phyloP scores from a whole-genome alignment of 2,329 filamentous ascomycete genomes.

The Pseudonectria buxi region DNA sequence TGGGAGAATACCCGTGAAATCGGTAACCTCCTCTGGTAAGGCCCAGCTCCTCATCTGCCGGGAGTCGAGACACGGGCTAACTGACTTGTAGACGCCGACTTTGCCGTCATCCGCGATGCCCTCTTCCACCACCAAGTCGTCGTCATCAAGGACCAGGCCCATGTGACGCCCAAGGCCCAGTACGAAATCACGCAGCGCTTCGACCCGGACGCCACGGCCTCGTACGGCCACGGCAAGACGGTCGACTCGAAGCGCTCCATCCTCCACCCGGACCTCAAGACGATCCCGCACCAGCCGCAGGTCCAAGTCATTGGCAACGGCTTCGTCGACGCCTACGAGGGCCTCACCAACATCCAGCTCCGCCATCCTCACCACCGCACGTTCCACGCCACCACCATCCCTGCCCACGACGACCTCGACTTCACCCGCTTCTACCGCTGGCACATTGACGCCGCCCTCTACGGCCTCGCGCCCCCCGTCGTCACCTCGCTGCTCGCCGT shows the following conservation, averaged over 20 bases:
- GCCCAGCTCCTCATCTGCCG: conserved; percentile 2
- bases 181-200: conserved; percentile 69
- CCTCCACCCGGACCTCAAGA: conserved; percentile 73
- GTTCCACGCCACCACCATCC: conserved; percentile 62
- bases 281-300: conserved; percentile 71
- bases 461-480: conserved; percentile 65
- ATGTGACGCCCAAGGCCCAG: conserved; percentile 61
- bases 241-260: conserved; percentile 58
- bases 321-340: conserved; percentile 61
- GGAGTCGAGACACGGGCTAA: conserved; percentile 11
- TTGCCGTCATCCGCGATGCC: conserved; percentile 54
- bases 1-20: conserved; percentile 52
- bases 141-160: conserved; percentile 61
- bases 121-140: conserved; percentile 64
- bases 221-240: conserved; percentile 72
- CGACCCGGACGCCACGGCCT: conserved; percentile 55
- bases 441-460: conserved; percentile 75
- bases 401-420: conserved; percentile 42
- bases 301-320: conserved; percentile 73
- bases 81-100: conserved; percentile 49
- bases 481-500: conserved; percentile 70
- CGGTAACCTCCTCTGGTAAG: conserved; percentile 54
- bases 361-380: conserved; percentile 71
- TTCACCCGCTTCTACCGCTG: conserved; percentile 63
- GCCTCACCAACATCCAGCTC: conserved; percentile 59